Percentiles rank a stretch among this genome's conserved stretches.
These are phyloP conservation scores for Eremothecium coryli DNA, from an alignment of 1,139 yeast species.

Conservation along the genomic window DNA sequence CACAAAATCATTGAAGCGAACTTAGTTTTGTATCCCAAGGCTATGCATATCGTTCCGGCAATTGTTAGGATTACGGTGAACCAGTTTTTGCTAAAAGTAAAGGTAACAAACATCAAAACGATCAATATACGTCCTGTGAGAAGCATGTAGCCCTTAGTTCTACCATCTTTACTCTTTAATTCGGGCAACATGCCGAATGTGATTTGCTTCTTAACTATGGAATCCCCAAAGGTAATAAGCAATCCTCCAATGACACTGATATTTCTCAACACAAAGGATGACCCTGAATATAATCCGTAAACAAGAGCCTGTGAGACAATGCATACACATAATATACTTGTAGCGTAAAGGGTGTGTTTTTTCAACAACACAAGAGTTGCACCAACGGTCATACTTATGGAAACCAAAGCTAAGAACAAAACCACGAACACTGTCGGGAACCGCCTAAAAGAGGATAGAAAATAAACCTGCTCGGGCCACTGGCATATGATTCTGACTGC, in stretches of 20 bases:
- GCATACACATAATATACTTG: constrained; percentile 60
- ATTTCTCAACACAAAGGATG: constrained; percentile 75
- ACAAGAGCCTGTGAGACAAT: constrained; percentile 79
- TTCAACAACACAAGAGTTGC: constrained; percentile 67
- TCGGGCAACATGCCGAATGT: constrained; percentile 83
- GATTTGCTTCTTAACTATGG: constrained; percentile 72
- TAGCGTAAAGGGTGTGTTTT: constrained; percentile 62
- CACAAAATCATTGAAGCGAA: constrained; percentile 78
- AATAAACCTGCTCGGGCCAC: constrained; percentile 87
- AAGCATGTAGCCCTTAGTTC: constrained; percentile 74
- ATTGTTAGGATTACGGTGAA: constrained; percentile 54
- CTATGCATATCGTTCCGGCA: constrained; percentile 70
- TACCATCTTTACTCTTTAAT: constrained; percentile 63
- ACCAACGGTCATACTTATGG: constrained; percentile 62
- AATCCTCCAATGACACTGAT: constrained; percentile 90
- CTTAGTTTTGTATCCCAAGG: constrained; percentile 88
- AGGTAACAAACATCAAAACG: constrained; percentile 78
- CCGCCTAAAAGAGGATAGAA: constrained; percentile 71
- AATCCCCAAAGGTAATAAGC: constrained; percentile 79
- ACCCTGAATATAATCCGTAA: constrained; percentile 79
- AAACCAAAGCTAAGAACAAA: constrained; percentile 53
- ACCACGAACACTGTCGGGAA: constrained; percentile 74
- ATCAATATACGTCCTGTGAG: constrained; percentile 84
- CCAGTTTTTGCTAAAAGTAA: constrained; percentile 73
- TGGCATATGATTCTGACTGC: constrained; percentile 75